phyloP scores from a whole-genome alignment of 2,329 filamentous ascomycete species.

The Fusarium humuli region DNA sequence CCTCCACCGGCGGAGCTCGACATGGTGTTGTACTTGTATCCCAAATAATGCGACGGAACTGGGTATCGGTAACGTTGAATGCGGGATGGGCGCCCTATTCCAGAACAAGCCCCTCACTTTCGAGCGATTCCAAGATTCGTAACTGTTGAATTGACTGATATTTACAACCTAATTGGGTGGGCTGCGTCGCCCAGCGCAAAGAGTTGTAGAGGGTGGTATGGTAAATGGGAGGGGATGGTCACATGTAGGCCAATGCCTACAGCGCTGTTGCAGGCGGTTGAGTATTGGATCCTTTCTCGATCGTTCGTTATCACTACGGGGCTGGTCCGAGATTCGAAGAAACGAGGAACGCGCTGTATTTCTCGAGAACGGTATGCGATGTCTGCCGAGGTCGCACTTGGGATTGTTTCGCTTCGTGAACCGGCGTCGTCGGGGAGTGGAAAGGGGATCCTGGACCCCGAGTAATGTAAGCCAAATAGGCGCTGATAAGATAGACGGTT shows the following conservation, averaged over 20 bases:
- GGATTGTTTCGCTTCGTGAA: constrained; percentile 33
- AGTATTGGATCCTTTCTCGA: constrained; percentile 33
- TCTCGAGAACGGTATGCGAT: constrained; percentile 19
- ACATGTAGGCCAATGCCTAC: constrained; percentile 44
- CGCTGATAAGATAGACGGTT: constrained; percentile 43
- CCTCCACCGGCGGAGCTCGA: constrained; percentile 73
- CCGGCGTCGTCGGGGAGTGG: constrained; percentile 44
- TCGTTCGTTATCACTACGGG: constrained; percentile 20
- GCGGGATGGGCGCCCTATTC: constrained; percentile 40
- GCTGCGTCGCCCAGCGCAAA: constrained; percentile 36
- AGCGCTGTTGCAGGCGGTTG: constrained; percentile 35
- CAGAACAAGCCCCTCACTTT: constrained; percentile 45
- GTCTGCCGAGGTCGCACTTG: constrained; percentile 32
- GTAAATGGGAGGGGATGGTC: constrained; percentile 41
- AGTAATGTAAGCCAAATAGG: constrained; percentile 43
- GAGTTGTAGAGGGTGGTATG: constrained; percentile 43
- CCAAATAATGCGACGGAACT: constrained; percentile 33
- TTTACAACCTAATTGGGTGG: constrained; percentile 44
- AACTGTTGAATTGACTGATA: constrained; percentile 21
- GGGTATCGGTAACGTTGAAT: constrained; percentile 35
- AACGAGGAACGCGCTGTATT: background rate
- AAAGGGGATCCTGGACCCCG: constrained; percentile 45
- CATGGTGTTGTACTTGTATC: constrained; percentile 59
- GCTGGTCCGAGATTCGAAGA: background rate
- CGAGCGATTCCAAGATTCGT: constrained; percentile 26